Evolutionary conservation across 176 grass and related monocot species (phyloP).

Genomic region (Zea luxurians): DNA sequence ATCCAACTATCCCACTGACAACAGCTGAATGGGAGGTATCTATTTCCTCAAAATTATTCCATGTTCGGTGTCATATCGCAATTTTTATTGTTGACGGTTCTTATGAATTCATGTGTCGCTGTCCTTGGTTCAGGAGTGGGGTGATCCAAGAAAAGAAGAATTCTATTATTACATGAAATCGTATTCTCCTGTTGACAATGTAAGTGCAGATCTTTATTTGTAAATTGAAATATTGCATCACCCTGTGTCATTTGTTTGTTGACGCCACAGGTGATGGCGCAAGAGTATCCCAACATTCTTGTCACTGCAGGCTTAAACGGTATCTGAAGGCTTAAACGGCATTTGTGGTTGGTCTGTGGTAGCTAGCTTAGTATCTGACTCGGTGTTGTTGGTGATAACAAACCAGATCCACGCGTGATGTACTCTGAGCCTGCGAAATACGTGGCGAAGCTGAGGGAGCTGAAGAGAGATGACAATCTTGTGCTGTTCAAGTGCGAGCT

Average conservation of each 20-base stretch:
- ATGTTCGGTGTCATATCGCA: not conserved
- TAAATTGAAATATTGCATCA: no score
- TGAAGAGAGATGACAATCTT: conserved; percentile 69
- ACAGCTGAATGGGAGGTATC: conserved; percentile 93
- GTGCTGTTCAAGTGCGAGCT: conserved; percentile 82
- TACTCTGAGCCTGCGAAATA: conserved; percentile 87
- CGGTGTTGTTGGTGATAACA: not conserved
- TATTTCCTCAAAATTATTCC: not conserved
- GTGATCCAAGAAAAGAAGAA: conserved; percentile 90
- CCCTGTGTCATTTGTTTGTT: not conserved
- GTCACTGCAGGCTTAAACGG: conserved; percentile 92
- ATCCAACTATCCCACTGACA: conserved; percentile 83
- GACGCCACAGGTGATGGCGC: conserved; percentile 55
- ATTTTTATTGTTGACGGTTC: not conserved
- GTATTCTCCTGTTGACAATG: conserved; percentile 94
- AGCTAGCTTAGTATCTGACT: not conserved
- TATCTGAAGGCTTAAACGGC: conserved; percentile 77
- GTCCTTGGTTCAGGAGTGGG: conserved; percentile 79
- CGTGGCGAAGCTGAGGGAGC: conserved; percentile 77
- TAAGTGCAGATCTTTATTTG: conserved; percentile 37
- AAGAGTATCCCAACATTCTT: conserved; percentile 77
- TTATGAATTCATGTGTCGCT: not conserved
- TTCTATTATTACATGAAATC: conserved; percentile 95
- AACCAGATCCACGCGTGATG: conserved; percentile 69
- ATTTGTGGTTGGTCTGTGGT: not conserved